phyloP scores from a whole-genome alignment of 495 filamentous ascomycete species.

The Aspergillus mulundensis region DNA sequence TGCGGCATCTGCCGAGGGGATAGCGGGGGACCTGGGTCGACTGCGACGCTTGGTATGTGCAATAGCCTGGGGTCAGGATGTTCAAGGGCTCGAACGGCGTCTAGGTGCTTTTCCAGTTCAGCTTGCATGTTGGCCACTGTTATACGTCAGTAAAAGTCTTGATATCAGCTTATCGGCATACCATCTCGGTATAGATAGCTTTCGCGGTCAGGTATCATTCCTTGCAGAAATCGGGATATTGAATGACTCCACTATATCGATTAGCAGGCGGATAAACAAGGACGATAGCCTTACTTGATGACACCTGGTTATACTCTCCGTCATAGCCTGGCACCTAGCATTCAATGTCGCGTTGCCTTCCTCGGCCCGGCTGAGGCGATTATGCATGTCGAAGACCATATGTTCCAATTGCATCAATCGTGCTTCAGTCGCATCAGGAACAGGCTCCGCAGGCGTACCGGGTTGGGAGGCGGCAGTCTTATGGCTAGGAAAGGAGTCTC shows the following conservation, averaged over 20 bases:
- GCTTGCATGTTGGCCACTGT: slow-evolving; percentile 74
- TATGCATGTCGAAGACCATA: slow-evolving; percentile 72
- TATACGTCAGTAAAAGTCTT: slow-evolving; percentile 16
- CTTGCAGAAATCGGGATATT: slow-evolving; percentile 65
- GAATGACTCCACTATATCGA: slow-evolving; percentile 63
- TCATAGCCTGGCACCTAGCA: slow-evolving; percentile 74
- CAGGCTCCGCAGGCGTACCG: slow-evolving; percentile 78
- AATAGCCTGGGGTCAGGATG: slow-evolving; percentile 60
- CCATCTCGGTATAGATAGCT: slow-evolving; percentile 55
- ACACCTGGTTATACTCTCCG: slow-evolving; percentile 74
- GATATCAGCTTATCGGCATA: slow-evolving; percentile 22
- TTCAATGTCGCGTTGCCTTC: slow-evolving; percentile 75
- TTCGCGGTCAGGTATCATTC: slow-evolving; percentile 64
- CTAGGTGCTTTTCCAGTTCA: slow-evolving; percentile 81
- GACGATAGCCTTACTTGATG: slow-evolving; percentile 61
- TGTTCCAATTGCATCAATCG: slow-evolving; percentile 76
- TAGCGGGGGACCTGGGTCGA: slow-evolving; percentile 69
- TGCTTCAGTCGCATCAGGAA: slow-evolving; percentile 71
- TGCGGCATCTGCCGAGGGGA: slow-evolving; percentile 90
- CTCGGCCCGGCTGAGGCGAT: slow-evolving; percentile 73
- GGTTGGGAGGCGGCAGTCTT: slow-evolving; percentile 71
- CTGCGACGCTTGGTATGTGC: slow-evolving; percentile 66
- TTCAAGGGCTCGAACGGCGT: slow-evolving; percentile 65
- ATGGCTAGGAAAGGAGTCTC: slow-evolving; percentile 83
- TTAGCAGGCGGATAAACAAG: background rate